These are phyloP conservation scores for Kuraishia piskuri DNA, from an alignment of 805 yeast species.

Conservation along the genomic window DNA sequence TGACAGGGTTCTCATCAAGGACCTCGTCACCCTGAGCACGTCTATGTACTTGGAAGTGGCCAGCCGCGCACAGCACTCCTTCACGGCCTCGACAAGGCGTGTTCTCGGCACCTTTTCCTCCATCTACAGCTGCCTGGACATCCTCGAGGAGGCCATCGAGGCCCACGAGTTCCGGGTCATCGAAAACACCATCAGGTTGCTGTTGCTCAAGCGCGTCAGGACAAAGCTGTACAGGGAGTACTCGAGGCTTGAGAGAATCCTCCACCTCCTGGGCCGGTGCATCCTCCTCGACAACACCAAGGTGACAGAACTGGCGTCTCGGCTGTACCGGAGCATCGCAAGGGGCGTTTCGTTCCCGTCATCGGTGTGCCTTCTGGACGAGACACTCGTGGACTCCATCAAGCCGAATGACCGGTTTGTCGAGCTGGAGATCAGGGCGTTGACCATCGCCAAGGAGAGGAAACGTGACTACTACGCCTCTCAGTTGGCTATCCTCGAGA, in stretches of 20 bases:
- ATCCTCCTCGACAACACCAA: slow-evolving; percentile 46
- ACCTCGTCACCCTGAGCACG: slow-evolving; percentile 53
- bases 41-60: slow-evolving; percentile 69
- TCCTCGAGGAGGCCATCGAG: slow-evolving; percentile 40
- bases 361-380: slow-evolving; percentile 43
- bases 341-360: slow-evolving; percentile 37
- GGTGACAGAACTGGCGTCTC: slow-evolving; percentile 46
- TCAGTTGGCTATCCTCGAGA: slow-evolving; percentile 34
- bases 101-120: slow-evolving; percentile 61
- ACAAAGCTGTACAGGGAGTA: slow-evolving; percentile 51
- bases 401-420: slow-evolving; percentile 55
- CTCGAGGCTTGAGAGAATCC: slow-evolving; percentile 37
- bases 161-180: slow-evolving; percentile 43
- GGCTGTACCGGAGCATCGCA: slow-evolving; percentile 34
- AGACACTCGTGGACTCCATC: slow-evolving; percentile 31
- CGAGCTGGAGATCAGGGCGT: slow-evolving; percentile 49
- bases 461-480: slow-evolving; percentile 38
- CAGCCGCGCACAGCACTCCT: slow-evolving; percentile 55
- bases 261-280: slow-evolving; percentile 44
- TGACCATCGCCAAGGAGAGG: slow-evolving; percentile 52
- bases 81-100: slow-evolving; percentile 63
- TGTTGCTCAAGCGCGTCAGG: slow-evolving; percentile 49
- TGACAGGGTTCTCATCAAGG: slow-evolving; percentile 55
- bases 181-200: slow-evolving; percentile 54
- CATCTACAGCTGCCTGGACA: slow-evolving; percentile 37